Percentiles rank a stretch among this genome's conserved stretches.
Conservation (phyloP, 2,329 filamentous ascomycete species). For the Elsinoe perseae region DNA sequence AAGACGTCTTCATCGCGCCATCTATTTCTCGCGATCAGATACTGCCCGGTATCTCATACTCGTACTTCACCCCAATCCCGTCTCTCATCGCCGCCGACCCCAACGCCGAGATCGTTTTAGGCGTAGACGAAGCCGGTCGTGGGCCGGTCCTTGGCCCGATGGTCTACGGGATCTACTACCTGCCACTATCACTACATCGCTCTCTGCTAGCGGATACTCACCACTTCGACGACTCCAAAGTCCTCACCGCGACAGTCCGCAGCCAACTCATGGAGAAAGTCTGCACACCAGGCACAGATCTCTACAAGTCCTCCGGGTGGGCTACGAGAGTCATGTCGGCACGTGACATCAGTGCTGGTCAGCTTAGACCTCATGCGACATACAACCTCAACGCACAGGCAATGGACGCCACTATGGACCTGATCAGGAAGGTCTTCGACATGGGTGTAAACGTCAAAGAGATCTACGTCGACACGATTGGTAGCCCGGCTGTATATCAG, state of each 20-base stretch:
- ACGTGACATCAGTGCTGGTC: constrained; percentile 69
- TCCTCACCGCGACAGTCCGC: constrained; percentile 72
- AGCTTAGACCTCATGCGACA: constrained; percentile 55
- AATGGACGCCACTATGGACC: constrained; percentile 77
- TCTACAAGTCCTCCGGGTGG: constrained; percentile 67
- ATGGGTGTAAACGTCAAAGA: constrained; percentile 75
- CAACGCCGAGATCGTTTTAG: constrained; percentile 62
- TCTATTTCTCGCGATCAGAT: constrained; percentile 37
- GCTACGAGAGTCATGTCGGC: constrained; percentile 75
- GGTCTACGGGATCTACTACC: constrained; percentile 65
- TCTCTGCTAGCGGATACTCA: constrained; percentile 69
- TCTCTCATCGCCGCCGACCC: constrained; percentile 34
- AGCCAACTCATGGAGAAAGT: constrained; percentile 63
- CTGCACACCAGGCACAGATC: constrained; percentile 55
- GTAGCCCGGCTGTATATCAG: constrained; percentile 75
- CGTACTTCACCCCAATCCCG: constrained; percentile 41
- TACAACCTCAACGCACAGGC: constrained; percentile 97
- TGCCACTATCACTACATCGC: constrained; percentile 56
- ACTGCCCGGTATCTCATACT: constrained; percentile 40
- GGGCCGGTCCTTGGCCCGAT: constrained; percentile 77
- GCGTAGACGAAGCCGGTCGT: constrained; percentile 88
- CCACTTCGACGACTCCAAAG: constrained; percentile 93
- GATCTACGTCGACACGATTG: constrained; percentile 93
- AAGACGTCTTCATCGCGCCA: constrained; percentile 40
- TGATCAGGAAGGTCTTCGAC: constrained; percentile 70